Evolutionary conservation across 1,284 basidiomycete genomes (phyloP).

Genomic region (Nidula niveotomentosa): DNA sequence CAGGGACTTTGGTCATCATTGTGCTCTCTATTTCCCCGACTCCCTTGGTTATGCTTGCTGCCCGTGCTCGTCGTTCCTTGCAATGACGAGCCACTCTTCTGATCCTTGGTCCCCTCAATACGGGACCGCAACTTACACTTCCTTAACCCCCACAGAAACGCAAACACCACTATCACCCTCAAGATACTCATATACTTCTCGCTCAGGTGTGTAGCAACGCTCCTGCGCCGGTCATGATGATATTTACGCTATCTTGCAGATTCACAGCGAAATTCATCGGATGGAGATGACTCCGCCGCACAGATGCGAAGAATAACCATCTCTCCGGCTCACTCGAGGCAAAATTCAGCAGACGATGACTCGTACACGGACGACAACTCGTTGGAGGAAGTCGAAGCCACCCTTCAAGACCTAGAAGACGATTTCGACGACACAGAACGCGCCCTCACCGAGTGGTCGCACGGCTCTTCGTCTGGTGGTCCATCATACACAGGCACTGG

Average conservation of each 20-base stretch:
- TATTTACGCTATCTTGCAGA: conserved; percentile 17
- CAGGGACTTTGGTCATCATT: not conserved
- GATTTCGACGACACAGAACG: conserved; percentile 64
- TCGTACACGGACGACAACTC: conserved; percentile 45
- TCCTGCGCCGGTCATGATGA: conserved; percentile 2
- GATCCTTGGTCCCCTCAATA: conserved; percentile 38
- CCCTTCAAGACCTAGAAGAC: conserved; percentile 61
- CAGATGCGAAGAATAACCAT: conserved; percentile 35
- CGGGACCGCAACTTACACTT: conserved; percentile 28
- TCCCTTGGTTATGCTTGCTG: conserved; percentile 9
- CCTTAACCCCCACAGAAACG: conserved; percentile 27
- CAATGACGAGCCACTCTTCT: conserved; percentile 36
- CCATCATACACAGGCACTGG: conserved; percentile 35
- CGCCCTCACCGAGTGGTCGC: conserved; percentile 57
- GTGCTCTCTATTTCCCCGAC: not conserved
- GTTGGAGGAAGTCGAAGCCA: conserved; percentile 64
- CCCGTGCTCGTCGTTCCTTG: conserved; percentile 8
- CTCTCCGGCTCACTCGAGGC: conserved; percentile 32
- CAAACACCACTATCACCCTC: conserved; percentile 34
- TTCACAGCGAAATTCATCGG: conserved; percentile 31
- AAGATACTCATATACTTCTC: conserved; percentile 36
- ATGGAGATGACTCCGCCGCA: conserved; percentile 27
- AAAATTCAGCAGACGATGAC: conserved; percentile 33
- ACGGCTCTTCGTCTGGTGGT: conserved; percentile 26
- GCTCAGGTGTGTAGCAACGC: conserved; percentile 22